Evolutionary conservation across 768 basidiomycete species (phyloP), one percentile per base, ranked within the genome.

Genomic region (Rhodotorula graminis): DNA sequence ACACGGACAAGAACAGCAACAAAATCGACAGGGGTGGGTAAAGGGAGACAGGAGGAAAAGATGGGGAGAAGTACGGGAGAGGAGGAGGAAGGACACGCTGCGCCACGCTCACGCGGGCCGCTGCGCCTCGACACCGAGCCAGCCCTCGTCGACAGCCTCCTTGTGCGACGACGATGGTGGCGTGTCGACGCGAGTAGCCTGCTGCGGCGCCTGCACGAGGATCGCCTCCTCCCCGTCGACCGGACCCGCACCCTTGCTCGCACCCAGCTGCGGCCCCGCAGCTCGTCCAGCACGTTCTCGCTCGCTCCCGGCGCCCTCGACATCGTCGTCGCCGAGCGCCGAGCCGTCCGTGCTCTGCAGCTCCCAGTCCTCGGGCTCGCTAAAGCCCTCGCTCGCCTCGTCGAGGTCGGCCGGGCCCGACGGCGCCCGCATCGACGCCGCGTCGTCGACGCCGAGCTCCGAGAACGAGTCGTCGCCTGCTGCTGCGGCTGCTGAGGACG

Each of bases 301-400:
- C 44, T 46, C 44, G 44, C 50, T 14, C 44, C 27, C 52, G 19
- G 19, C n/a, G 5, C 3, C 58, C 40, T 59, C 58, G 58, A 40
- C 60, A 23, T 74, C 69, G 11, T n/a, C n/a, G 19, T 29, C 56
- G 33, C 25, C 50, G 10, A 52, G 25, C 49, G 49, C 23, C 10
- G 50, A 52, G 23, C 50, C 50, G 50, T 52, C 50, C 50, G 67
- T 73, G 61, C 81, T 77, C 62, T 87, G 87, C 74, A 87, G 80
- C 61, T 89, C 88, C 73, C 89, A 86, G 44, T 88, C 87, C 67
- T 90, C 87, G 0, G 87, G 86, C 74, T 88, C 92, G 16, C 91
- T 93, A 33, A 95, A 87, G 10, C 89, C 90, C 78, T 92, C 89
- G 31, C 93, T 81, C 1, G 88, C 91, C 83, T 89, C 89, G 69